Evolutionary conservation across 2,329 filamentous ascomycete genomes (phyloP), one percentile per base, ranked within the genome.

Genomic region (Westerdykella aurantiaca): DNA sequence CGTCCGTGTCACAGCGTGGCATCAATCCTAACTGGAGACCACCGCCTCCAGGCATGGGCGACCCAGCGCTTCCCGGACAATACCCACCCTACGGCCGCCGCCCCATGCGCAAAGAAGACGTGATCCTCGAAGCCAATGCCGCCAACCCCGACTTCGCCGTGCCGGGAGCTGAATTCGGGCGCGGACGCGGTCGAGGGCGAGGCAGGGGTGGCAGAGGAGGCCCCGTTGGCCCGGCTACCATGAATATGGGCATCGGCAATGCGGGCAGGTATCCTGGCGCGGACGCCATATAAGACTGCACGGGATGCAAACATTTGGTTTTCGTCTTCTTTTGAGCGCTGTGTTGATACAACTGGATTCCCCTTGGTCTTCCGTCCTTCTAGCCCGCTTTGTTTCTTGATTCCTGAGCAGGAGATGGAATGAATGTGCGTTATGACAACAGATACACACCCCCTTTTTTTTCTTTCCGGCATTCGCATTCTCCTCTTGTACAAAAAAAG

Each of bases 71-170:
- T 5, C 51, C 64, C 25, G 61, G 70, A 7, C 72, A 69, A 53
- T 72, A 57, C 54, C 57, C 49, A 3, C 62, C 61, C 0, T 60
- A 70, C 43, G 42, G 39, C 16, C 51, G 60, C 31, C 50, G 63
- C 55, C 59, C 63, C 48, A 55, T 64, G 61, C 53, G 80, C 56
- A 78, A 79, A 47, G 81, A 84, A 53, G 87, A 94, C 53, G 76
- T 89, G 39, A 71, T 95, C 33, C 73, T 95, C 46, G 82, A 83
- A 57, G 62, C 61, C 12, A 67, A 65, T 23, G 61, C 63, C 6
- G 81, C 75, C 37, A 95, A 95, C 59, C 89, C 90, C 0, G 89
- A 96, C 65, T 96, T 96, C 69, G 78, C 85, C 51, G 66, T 96
- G 22, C 83, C 82, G 5, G 71, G 71, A 5, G 59, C 68, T 6